Base-by-base conservation (phyloP, 306 rosid genomes). In the Acacia acuminata region DNA sequence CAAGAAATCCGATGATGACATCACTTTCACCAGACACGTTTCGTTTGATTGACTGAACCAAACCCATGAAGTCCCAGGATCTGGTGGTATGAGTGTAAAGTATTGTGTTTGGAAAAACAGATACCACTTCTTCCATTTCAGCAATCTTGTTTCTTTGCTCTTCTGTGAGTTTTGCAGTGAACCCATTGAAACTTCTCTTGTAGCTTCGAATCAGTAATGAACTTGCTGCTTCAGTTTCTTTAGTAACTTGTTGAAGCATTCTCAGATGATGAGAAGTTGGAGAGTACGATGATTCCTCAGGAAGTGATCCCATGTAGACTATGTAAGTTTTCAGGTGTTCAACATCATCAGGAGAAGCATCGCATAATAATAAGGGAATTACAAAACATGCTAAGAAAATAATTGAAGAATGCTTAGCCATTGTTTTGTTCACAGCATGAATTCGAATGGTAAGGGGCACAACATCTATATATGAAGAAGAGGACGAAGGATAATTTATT, bases 11-110 rank as follows among this genome's bases (percentile, higher is more conserved):
- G 14, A 58, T 22, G 22, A 58, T 58, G 15, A 58, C 65, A 22
- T 58, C 65, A n/a, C 65, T 58, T 58, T 58, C 65, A 58, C 6
- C 65, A 3, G 65, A 58, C 4, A 58, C 30, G 14, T 58, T 58
- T 22, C 65, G 65, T 22, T n/a, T 58, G 32, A 1, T n/a, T n/a
- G 30, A n/a, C 14, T 58, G 2, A 22, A 58, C 65, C 30, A 58
- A 3, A 22, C 30, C 65, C 30, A 58, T 50, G 77, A 86, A 90
- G 17, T 88, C 89, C 91, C 93, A 90, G 2, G 91, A 90, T 10
- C 89, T 83, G 36, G 90, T 88, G 3, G 91, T 80, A 0, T 88
- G 91, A 3, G 81, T 69, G 8, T 83, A 75, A 1, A 43, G 64
- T 7, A 20, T 82, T 76, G 44, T 79, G 69, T 79, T 84, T 0